phyloP scores from a whole-genome alignment of 2,329 filamentous ascomycete species.

The Pseudogymnoascus sp. region DNA sequence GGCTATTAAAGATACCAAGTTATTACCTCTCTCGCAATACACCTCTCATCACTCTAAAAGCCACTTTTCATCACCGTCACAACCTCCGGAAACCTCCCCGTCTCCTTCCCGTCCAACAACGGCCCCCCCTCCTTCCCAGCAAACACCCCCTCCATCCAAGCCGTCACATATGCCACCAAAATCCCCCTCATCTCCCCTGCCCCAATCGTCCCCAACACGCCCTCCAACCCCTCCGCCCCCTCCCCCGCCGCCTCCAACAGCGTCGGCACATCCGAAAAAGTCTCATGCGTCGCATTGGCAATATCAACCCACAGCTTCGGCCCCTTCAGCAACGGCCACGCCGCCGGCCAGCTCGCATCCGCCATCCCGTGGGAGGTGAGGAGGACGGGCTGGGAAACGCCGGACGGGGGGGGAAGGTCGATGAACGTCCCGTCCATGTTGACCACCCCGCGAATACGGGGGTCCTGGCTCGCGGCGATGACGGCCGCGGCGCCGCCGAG shows the following conservation, averaged over 20 bases:
- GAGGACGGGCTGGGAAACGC: constrained; percentile 29
- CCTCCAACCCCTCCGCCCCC: background rate
- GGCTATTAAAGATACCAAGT: too few relatives aligned
- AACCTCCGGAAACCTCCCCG: background rate
- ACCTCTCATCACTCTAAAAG: background rate
- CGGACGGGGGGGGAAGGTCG: constrained; percentile 27
- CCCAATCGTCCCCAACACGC: background rate
- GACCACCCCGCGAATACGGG: constrained; percentile 27
- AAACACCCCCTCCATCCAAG: background rate
- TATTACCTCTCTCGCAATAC: too few relatives aligned
- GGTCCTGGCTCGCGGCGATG: constrained; percentile 23
- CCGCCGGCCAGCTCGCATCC: background rate
- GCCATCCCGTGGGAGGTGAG: constrained; percentile 21
- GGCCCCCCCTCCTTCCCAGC: background rate
- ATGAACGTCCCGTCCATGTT: constrained; percentile 31
- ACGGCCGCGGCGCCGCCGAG: constrained; percentile 28
- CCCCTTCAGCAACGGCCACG: background rate
- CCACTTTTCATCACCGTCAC: background rate
- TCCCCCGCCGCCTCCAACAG: background rate
- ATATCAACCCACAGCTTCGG: background rate
- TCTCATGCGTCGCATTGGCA: background rate
- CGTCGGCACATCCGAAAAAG: background rate
- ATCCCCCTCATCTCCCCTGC: background rate
- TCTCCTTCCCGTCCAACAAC: background rate
- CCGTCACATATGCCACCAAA: background rate